Evolutionary conservation across 352 stramenopile species (phyloP).

Genomic region (Phytophthora cajani): DNA sequence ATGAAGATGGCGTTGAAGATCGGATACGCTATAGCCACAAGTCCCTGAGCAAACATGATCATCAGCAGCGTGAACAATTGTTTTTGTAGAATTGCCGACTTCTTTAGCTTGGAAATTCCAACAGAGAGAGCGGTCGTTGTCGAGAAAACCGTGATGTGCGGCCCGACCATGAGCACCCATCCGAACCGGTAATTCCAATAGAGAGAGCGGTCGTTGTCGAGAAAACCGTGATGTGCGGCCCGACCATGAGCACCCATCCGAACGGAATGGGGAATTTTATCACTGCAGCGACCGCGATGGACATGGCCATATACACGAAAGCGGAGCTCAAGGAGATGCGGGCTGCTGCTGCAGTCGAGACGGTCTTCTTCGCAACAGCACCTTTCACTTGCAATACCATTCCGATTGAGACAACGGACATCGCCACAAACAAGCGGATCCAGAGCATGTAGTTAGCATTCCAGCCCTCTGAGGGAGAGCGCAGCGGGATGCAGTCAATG

Average conservation of each 20-base stretch:
- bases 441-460: conserved; percentile 2
- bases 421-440: neutral
- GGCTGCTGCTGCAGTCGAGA: neutral
- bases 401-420: neutral
- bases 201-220: neutral
- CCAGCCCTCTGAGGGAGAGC: neutral
- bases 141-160: neutral
- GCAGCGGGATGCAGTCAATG: conserved; percentile 2
- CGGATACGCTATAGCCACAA: neutral
- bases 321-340: neutral
- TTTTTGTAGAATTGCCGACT: neutral
- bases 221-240: neutral
- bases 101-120: neutral
- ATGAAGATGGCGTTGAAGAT: conserved; percentile 3
- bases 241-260: neutral
- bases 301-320: neutral
- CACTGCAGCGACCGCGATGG: neutral
- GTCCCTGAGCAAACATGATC: neutral
- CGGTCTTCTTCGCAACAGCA: neutral
- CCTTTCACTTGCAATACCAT: neutral
- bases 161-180: neutral
- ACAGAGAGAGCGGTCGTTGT: neutral
- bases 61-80: neutral
- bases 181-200: neutral
- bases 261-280: conserved; percentile 2